These are phyloP conservation scores for Oryza meridionalis DNA, from an alignment of 176 grass and related monocot genomes.

Conservation along the genomic window DNA sequence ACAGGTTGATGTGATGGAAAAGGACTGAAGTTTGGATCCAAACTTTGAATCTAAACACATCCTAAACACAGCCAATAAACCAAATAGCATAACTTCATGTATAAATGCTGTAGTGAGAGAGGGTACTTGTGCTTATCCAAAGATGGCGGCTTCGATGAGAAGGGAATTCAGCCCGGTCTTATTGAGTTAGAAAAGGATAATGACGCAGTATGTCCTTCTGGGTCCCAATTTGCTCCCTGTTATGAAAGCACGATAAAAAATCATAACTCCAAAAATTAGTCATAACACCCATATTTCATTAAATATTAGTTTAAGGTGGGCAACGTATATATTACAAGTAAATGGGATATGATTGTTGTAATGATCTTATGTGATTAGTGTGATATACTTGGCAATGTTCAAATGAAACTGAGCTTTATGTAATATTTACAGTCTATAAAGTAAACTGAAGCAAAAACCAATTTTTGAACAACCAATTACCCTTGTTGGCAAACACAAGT, in stretches of 20 bases:
- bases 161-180: constrained; percentile 81
- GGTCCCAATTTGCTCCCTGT: constrained; percentile 88
- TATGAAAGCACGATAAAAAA: constrained; percentile 38
- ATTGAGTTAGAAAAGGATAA: constrained; percentile 87
- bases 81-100: constrained; percentile 17
- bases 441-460: not conserved
- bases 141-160: constrained; percentile 84
- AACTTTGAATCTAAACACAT: no score
- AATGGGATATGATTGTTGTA: not conserved
- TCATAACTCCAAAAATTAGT: not conserved
- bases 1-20: no score
- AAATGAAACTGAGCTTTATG: constrained; percentile 1
- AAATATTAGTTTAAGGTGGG: not conserved
- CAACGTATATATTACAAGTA: not conserved
- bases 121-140: constrained; percentile 52
- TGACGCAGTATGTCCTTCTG: constrained; percentile 76
- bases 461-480: not conserved
- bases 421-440: constrained; percentile 17
- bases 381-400: not conserved
- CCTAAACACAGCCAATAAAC: not conserved
- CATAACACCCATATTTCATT: constrained; percentile 4
- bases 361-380: not conserved
- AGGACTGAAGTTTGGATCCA: no score
- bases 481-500: constrained; percentile 1
- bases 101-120: constrained; percentile 11